phyloP scores from a whole-genome alignment of 495 filamentous ascomycete species.

The Podospora australis region DNA sequence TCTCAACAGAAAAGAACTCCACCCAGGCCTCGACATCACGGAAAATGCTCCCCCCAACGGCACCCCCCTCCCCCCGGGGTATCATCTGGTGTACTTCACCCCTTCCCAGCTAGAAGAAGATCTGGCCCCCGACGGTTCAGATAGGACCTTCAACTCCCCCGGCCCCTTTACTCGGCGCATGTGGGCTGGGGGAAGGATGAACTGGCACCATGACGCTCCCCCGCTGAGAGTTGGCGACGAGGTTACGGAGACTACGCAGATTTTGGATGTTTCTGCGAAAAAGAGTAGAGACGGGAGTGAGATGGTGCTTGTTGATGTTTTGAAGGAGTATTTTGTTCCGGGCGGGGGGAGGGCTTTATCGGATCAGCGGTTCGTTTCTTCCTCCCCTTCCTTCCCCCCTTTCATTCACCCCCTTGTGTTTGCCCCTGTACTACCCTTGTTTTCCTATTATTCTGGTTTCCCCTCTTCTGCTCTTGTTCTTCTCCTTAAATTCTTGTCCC shows the following conservation, averaged over 20 bases:
- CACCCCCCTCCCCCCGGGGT: slow-evolving; percentile 48
- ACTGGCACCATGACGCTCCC: slow-evolving; percentile 29
- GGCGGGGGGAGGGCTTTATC: slow-evolving; percentile 44
- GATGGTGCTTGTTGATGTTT: slow-evolving; percentile 60
- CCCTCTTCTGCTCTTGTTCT: not conserved
- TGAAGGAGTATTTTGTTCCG: slow-evolving; percentile 51
- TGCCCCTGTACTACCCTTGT: too few relatives aligned
- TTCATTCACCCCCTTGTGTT: too few relatives aligned
- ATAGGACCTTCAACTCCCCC: slow-evolving; percentile 52
- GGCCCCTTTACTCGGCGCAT: slow-evolving; percentile 57
- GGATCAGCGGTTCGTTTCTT: slow-evolving; percentile 42
- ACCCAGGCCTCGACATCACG: slow-evolving; percentile 15
- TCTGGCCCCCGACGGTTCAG: slow-evolving; percentile 55
- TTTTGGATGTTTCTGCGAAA: slow-evolving; percentile 48
- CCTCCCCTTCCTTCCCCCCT: not conserved
- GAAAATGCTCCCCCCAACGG: slow-evolving; percentile 22
- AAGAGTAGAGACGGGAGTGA: slow-evolving; percentile 47
- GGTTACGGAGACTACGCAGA: slow-evolving; percentile 51
- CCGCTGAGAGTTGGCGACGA: slow-evolving; percentile 43
- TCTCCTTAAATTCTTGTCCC: too few relatives aligned
- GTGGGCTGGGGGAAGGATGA: slow-evolving; percentile 61
- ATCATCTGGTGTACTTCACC: slow-evolving; percentile 58
- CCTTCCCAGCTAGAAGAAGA: slow-evolving; percentile 44
- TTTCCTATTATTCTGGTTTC: too few relatives aligned
- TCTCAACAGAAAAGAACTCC: slow-evolving; percentile 38